Evolutionary conservation across 2,329 filamentous ascomycete species (phyloP).

Genomic region (Curvularia spicifera): DNA sequence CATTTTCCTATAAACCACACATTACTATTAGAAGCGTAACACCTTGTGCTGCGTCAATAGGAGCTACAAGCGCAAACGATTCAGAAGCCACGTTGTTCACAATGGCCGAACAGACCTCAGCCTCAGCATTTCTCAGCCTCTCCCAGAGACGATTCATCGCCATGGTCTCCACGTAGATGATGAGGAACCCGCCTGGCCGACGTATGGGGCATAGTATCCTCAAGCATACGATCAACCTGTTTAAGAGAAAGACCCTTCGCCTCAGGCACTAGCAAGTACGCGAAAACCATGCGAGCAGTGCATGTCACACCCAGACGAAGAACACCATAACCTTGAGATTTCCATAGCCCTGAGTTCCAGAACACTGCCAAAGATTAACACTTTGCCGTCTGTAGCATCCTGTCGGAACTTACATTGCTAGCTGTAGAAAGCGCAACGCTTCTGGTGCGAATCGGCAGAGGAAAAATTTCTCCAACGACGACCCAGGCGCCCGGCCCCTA

Average conservation of each 20-base stretch:
- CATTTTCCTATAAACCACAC: not conserved
- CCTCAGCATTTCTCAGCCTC: conserved; percentile 2
- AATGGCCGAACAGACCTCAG: not conserved
- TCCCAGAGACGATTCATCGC: conserved; percentile 4
- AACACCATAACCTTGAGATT: conserved; percentile 65
- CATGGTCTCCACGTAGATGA: conserved; percentile 5
- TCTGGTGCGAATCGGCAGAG: conserved; percentile 84
- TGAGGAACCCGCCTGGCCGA: conserved; percentile 75
- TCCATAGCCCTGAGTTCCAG: conserved; percentile 78
- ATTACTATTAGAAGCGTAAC: not conserved
- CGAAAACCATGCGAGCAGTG: conserved; percentile 65
- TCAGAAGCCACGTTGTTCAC: not conserved
- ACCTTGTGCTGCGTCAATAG: not conserved
- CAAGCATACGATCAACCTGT: conserved; percentile 84
- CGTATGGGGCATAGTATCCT: conserved; percentile 77
- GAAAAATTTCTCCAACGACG: conserved; percentile 89
- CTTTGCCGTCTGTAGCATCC: not conserved
- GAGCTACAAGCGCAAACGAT: not conserved
- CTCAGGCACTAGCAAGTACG: conserved; percentile 78
- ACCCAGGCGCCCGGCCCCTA: conserved; percentile 79
- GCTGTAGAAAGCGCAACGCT: conserved; percentile 87
- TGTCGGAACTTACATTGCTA: conserved; percentile 64
- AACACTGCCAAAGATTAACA: conserved; percentile 55
- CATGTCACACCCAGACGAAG: conserved; percentile 62
- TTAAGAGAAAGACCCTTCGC: conserved; percentile 78